These are phyloP conservation scores for Blepharisma stoltei DNA, from an alignment of 73 alveolate genomes.

Conservation along the genomic window DNA sequence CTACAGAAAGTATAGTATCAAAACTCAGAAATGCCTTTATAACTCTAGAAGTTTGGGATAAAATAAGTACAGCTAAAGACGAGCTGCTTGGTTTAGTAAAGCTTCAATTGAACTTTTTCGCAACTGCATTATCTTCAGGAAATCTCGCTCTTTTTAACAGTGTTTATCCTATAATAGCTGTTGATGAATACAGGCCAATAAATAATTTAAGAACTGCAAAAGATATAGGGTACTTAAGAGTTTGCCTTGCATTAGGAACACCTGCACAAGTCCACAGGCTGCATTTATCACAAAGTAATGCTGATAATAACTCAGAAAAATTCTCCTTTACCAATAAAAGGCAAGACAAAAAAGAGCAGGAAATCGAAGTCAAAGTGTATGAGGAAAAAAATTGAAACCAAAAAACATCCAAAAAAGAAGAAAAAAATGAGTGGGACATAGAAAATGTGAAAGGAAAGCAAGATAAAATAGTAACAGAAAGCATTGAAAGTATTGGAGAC, in stretches of 20 bases:
- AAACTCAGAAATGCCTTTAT: constrained; percentile 40
- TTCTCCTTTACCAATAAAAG: background rate
- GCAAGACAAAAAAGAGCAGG: background rate
- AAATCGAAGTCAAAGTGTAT: background rate
- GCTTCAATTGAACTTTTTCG: constrained; percentile 47
- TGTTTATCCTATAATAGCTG: constrained; percentile 56
- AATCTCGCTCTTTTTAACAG: constrained; percentile 33
- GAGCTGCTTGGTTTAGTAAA: constrained; percentile 50
- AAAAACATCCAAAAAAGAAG: constrained; percentile 1
- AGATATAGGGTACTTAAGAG: constrained; percentile 50
- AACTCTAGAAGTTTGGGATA: constrained; percentile 65
- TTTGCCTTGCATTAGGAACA: constrained; percentile 62
- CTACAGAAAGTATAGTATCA: constrained; percentile 36
- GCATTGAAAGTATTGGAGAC: constrained; percentile 31
- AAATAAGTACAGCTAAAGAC: constrained; percentile 41
- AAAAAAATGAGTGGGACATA: background rate
- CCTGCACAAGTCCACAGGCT: constrained; percentile 43
- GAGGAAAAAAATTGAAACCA: background rate
- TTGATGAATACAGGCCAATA: constrained; percentile 56
- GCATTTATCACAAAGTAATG: background rate
- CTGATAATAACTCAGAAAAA: background rate
- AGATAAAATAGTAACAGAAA: background rate
- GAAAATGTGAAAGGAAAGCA: background rate
- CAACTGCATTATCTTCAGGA: constrained; percentile 38
- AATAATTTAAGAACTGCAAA: constrained; percentile 43